Base-by-base conservation (phyloP, 495 filamentous ascomycete species). In the Podospora pseudocomata region DNA sequence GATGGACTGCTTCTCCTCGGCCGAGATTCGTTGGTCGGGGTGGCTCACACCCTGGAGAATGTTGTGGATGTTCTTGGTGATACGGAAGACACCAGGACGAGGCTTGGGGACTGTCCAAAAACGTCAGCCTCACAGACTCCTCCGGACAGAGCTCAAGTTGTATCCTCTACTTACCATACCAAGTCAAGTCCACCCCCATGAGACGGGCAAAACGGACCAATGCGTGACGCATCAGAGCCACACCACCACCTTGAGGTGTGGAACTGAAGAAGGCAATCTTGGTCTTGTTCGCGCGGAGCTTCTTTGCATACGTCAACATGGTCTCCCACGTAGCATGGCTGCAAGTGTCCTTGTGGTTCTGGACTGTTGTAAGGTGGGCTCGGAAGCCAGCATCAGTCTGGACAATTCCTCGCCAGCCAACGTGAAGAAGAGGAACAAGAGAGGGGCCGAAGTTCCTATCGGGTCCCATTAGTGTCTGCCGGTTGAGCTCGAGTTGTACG, bases 21-120 rank as follows among this genome's bases (percentile, higher is more conserved):
- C 68, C 4, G 80, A 85, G 19, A 95, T 81, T 11, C 87, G 85
- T 64, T 91, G 85, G 1, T 84, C 82, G 0, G 87, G 86, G 28
- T 83, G 79, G 34, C 87, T 86, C 27, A 94, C 91, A 20, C 92
- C 92, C 81, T 97, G 92, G 3, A 97, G 87, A 72, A 95, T 95
- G 75, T 97, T 97, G 84, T 97, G 92, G 71, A 93, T 91, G 60
- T 88, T 93, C 79, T 97, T 97, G 65, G 92, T 97, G 67, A 92
- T 89, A 44, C 91, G 86, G 78, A 96, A 97, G 18, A 94, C 90
- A 19, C 89, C 91, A 0, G 92, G 92, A 44, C 89, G 89, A 19
- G 92, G 92, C 73, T 92, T 93, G 5, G 92, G 93, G 3, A 96
- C 92, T 84, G 60, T 27, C 34, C 18, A n/a, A 16, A 58, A 73